These are phyloP conservation scores for Brassica incana DNA, from an alignment of 345 rosid species.

Conservation along the genomic window DNA sequence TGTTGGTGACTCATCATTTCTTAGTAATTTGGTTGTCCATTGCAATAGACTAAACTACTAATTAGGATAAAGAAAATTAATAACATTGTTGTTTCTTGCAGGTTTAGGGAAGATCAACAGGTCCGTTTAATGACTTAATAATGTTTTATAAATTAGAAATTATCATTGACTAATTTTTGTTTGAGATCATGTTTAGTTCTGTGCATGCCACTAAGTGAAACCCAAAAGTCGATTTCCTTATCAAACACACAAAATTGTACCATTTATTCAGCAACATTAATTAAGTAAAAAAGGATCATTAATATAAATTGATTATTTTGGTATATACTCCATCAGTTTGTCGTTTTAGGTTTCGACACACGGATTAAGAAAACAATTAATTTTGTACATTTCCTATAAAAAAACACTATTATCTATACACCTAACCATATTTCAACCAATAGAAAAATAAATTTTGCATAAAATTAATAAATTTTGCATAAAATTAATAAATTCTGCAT, in stretches of 20 bases:
- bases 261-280: neutral
- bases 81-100: neutral
- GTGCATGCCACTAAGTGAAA: neutral
- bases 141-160: neutral
- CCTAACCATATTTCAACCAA: no score
- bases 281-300: neutral
- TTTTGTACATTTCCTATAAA: no score
- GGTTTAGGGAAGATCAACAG: neutral
- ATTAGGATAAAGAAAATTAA: neutral
- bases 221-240: neutral
- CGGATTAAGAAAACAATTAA: no score
- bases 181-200: neutral
- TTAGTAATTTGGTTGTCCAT: neutral
- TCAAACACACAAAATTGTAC: neutral
- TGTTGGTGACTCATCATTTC: conserved; percentile 12
- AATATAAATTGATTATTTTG: neutral
- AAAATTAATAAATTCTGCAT: no score
- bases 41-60: neutral
- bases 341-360: no score
- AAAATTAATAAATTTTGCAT: no score
- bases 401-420: no score
- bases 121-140: neutral
- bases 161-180: neutral
- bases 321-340: neutral
- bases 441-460: no score